These are phyloP conservation scores for Galerina marginata DNA, from an alignment of 768 basidiomycete genomes.

Conservation along the genomic window DNA sequence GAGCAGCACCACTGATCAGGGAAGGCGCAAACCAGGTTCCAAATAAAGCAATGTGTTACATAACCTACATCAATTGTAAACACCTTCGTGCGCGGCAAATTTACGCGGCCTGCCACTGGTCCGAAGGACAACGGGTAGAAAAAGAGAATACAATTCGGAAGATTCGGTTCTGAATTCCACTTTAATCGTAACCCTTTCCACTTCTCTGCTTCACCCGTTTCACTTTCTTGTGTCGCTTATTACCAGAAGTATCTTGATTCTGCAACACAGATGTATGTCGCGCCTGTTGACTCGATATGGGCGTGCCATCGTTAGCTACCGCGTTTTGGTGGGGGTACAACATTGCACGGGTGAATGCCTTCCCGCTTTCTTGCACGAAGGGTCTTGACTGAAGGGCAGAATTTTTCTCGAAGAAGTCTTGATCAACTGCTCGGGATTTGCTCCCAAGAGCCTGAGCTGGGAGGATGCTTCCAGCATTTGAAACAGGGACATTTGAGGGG, in stretches of 20 bases:
- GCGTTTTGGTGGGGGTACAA: conserved; percentile 86
- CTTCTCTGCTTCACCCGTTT: conserved; percentile 88
- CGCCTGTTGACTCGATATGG: conserved; percentile 49
- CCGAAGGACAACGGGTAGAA: no score
- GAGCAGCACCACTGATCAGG: no score
- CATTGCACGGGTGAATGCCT: conserved; percentile 65
- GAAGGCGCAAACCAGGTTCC: no score
- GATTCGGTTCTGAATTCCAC: not conserved
- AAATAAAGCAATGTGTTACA: no score
- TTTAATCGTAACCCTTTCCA: conserved; percentile 86
- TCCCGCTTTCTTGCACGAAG: conserved; percentile 65
- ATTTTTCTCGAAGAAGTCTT: conserved; percentile 77
- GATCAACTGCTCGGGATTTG: conserved; percentile 77
- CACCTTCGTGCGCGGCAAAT: no score
- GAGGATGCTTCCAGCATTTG: conserved; percentile 28
- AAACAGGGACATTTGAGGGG: conserved; percentile 35
- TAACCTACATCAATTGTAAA: no score
- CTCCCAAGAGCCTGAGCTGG: conserved; percentile 41
- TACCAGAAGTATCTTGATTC: conserved; percentile 38
- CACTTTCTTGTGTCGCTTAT: conserved; percentile 87
- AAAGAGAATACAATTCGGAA: not conserved
- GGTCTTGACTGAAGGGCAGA: conserved; percentile 59
- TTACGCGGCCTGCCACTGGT: no score
- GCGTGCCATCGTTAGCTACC: conserved; percentile 80
- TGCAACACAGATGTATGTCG: conserved; percentile 49